Evolutionary conservation across 2,329 filamentous ascomycete genomes (phyloP).

Genomic region (Dactylellina leptospora): DNA sequence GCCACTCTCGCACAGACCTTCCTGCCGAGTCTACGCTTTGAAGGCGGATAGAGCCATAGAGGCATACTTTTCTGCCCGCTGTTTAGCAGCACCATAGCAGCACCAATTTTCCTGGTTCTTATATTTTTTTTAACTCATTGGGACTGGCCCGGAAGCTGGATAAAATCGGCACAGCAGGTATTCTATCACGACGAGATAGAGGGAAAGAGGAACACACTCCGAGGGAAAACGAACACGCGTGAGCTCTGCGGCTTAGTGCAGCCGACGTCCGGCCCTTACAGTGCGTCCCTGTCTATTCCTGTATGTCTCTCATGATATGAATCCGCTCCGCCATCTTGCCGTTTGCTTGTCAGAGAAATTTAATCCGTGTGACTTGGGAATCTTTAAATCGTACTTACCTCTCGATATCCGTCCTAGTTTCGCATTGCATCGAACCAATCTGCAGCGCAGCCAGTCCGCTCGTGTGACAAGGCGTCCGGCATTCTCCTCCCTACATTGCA

Average conservation of each 20-base stretch:
- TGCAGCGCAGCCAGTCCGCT: slow-evolving; percentile 32
- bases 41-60: slow-evolving; percentile 2
- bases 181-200: not conserved
- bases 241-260: slow-evolving; percentile 6
- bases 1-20: slow-evolving; percentile 46
- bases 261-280: slow-evolving; percentile 3
- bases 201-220: not conserved
- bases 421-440: slow-evolving; percentile 1
- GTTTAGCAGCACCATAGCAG: not conserved
- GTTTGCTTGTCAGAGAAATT: not conserved
- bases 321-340: not conserved
- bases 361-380: slow-evolving; percentile 3
- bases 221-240: slow-evolving; percentile 6
- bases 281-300: slow-evolving; percentile 10
- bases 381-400: slow-evolving; percentile 11
- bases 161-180: not conserved
- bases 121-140: slow-evolving; percentile 5
- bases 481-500: slow-evolving; percentile 14
- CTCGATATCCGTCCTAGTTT: slow-evolving; percentile 8
- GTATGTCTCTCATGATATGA: not conserved
- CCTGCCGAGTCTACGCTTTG: slow-evolving; percentile 23
- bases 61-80: slow-evolving; percentile 2
- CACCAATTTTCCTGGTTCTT: not conserved
- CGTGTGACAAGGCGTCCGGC: slow-evolving; percentile 28
- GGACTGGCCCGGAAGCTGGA: not conserved